Base-by-base conservation (phyloP, 345 rosid species). In the Erysimum cheiranthoides region DNA sequence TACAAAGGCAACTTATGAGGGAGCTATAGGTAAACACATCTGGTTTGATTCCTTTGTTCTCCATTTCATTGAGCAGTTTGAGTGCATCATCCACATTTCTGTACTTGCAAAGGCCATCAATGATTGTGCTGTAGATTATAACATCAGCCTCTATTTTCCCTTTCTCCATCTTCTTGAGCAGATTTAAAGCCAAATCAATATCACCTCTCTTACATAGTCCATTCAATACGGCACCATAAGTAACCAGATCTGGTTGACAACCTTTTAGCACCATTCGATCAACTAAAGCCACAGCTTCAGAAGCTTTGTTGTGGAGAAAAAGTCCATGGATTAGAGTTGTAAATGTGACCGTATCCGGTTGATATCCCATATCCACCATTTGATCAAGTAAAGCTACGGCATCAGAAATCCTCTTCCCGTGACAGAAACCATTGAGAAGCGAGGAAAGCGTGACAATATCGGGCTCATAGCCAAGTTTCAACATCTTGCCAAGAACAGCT, bases 381-480 rank as follows among this genome's bases (percentile, higher is more conserved):
- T 21, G 58, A 5, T 59, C 66, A 45, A 58, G 35, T 25, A 70
- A 0, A 46, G 66, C 0, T 0, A 70, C 57, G 0, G 56, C 66
- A 0, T 70, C 66, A 0, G n/a, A 18, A 5, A 58, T 58, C 35
- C 57, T 57, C 0, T 70, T 45, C 0, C 6, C 1, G 1, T 13
- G 66, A 3, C 74, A 70, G 8, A 0, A 45, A 0, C 56, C 66
- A 58, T 18, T 58, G 4, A 58, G 45, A 0, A 70, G 25, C 0
- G 66, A 31, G 0, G 0, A 0, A 8, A 71, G 8, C 17, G 66
- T 70, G 3, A 58, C 66, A 0, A 70, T 3, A 0, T 0, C 0
- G 2, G 68, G 75, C 0, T 49, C 60, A 36, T 47, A 47, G 0
- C 74, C 58, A 0, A 32, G 58, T 47, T 59, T 71, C 28, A 71